These are phyloP conservation scores for Asclepias syriaca DNA, from an alignment of 257 asterid genomes.

Conservation along the genomic window DNA sequence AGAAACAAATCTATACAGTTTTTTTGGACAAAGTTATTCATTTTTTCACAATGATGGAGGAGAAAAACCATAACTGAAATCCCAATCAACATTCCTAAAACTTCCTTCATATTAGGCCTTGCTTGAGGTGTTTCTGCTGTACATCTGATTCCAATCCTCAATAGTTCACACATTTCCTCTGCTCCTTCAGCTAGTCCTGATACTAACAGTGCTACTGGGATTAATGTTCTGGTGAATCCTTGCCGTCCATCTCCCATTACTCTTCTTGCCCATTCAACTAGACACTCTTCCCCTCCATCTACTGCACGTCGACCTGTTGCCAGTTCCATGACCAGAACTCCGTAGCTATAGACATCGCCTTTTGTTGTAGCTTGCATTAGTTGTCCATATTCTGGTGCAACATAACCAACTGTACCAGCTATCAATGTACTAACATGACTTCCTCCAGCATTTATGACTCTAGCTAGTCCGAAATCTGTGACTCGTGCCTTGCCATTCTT, in stretches of 20 bases:
- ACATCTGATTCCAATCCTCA: constrained; percentile 73
- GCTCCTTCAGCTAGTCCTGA: constrained; percentile 72
- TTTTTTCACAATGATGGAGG: constrained; percentile 19
- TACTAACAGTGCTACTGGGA: constrained; percentile 54
- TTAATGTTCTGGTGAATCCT: constrained; percentile 25
- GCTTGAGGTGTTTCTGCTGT: constrained; percentile 57
- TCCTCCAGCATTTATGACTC: constrained; percentile 63
- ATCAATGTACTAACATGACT: constrained; percentile 94
- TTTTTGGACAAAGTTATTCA: background rate
- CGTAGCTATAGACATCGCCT: constrained; percentile 92
- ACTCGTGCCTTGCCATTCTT: constrained; percentile 67
- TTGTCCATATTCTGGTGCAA: constrained; percentile 95
- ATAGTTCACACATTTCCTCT: constrained; percentile 64
- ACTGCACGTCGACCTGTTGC: constrained; percentile 88
- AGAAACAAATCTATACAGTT: too few relatives aligned
- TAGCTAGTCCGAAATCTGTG: constrained; percentile 87
- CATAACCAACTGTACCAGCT: constrained; percentile 93
- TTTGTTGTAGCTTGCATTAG: constrained; percentile 91
- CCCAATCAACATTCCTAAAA: constrained; percentile 60
- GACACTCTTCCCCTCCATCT: constrained; percentile 89
- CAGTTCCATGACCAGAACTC: constrained; percentile 86
- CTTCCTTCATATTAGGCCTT: constrained; percentile 94
- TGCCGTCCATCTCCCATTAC: constrained; percentile 61
- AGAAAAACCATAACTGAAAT: constrained; percentile 36
- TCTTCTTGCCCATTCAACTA: constrained; percentile 86